A percentile compares a stretch with the other conserved stretches of the same genome.
phyloP scores from a whole-genome alignment of 2,329 filamentous ascomycete species.

The Colletotrichum sp. region DNA sequence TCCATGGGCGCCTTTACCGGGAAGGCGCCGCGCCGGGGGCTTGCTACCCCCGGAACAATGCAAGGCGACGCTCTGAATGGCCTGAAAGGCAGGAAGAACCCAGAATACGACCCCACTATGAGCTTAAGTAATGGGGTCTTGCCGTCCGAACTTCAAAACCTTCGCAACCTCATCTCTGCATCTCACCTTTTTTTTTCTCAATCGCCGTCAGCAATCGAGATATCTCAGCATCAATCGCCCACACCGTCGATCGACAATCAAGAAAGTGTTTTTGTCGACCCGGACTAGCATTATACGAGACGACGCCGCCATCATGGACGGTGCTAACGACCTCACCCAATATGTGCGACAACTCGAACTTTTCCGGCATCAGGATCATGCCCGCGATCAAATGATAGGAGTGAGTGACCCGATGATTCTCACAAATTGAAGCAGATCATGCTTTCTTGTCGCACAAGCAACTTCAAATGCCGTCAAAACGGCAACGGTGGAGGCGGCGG shows the following conservation, averaged over 20 bases:
- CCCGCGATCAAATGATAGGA: constrained; percentile 19
- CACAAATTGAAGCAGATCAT: background rate
- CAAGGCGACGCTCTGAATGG: background rate
- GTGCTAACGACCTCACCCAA: background rate
- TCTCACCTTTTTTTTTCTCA: background rate
- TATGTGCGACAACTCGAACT: constrained; percentile 11
- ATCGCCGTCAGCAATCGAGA: background rate
- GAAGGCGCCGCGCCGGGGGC: background rate
- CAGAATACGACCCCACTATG: background rate
- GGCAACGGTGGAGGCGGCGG: background rate
- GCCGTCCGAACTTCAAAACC: background rate
- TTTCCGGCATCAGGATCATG: constrained; percentile 10
- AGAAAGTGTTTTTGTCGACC: background rate
- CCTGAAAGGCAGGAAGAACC: background rate
- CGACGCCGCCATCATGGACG: background rate
- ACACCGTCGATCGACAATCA: background rate
- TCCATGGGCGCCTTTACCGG: background rate
- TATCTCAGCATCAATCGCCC: background rate
- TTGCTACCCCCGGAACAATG: background rate
- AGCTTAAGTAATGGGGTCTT: background rate
- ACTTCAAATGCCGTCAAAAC: background rate
- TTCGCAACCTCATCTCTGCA: background rate
- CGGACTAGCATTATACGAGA: background rate
- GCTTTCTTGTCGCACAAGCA: background rate
- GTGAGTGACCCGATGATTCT: background rate